Percentiles rank a stretch among this genome's conserved stretches.
phyloP scores from a whole-genome alignment of 495 filamentous ascomycete species.

The Parathielavia appendiculata region DNA sequence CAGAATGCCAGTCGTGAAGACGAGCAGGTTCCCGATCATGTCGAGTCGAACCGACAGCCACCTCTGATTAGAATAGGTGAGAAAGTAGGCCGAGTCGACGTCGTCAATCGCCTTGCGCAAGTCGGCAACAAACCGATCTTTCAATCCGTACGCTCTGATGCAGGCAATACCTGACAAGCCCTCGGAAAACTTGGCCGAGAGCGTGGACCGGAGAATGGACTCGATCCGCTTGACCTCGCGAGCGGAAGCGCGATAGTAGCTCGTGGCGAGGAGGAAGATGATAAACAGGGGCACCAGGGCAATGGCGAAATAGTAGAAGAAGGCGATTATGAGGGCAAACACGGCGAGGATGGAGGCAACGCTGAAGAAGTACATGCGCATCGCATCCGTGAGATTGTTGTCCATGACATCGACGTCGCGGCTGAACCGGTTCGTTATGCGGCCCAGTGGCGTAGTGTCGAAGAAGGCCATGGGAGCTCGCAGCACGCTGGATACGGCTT shows the following conservation, averaged over 20 bases:
- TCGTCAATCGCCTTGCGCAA: slow-evolving; percentile 70
- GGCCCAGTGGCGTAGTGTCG: slow-evolving; percentile 91
- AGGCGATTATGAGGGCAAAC: slow-evolving; percentile 82
- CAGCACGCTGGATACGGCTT: slow-evolving; percentile 75
- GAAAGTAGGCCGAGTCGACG: slow-evolving; percentile 90
- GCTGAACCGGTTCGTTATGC: slow-evolving; percentile 95
- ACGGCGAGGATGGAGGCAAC: slow-evolving; percentile 72
- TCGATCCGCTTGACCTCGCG: slow-evolving; percentile 94
- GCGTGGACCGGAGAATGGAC: slow-evolving; percentile 73
- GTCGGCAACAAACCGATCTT: slow-evolving; percentile 63
- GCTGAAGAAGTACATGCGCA: slow-evolving; percentile 90
- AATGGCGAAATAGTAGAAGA: slow-evolving; percentile 91
- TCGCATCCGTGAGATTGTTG: slow-evolving; percentile 81
- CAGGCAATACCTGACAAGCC: slow-evolving; percentile 75
- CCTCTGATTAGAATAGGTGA: slow-evolving; percentile 90
- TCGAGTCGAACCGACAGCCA: slow-evolving; percentile 87
- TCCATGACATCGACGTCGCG: slow-evolving; percentile 96
- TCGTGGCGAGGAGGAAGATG: slow-evolving; percentile 75
- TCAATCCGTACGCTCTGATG: slow-evolving; percentile 83
- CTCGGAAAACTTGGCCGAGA: slow-evolving; percentile 91
- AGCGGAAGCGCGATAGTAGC: slow-evolving; percentile 86
- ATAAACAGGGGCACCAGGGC: slow-evolving; percentile 77
- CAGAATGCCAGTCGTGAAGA: slow-evolving; percentile 82
- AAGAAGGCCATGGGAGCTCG: slow-evolving; percentile 96
- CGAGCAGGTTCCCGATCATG: slow-evolving; percentile 70